Evolutionary conservation across 768 basidiomycete genomes (phyloP).

Genomic region (Rhodotorula sphaerocarpa): DNA sequence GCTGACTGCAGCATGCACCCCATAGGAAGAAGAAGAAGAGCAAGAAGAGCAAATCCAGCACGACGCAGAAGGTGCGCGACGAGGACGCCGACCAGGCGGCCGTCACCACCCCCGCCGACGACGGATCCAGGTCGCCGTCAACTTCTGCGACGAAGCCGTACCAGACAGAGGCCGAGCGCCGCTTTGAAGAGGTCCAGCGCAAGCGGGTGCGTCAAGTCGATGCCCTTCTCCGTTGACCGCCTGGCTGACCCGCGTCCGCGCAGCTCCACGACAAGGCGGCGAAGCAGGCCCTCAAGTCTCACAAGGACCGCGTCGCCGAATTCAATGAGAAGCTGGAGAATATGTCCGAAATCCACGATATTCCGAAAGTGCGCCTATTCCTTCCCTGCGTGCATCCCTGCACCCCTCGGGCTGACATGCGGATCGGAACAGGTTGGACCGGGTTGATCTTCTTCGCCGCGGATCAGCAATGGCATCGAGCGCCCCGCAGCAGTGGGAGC

Average conservation of each 20-base stretch:
- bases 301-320: conserved; percentile 87
- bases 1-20: neutral
- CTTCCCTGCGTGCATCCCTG: no score
- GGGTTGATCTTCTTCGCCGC: no score
- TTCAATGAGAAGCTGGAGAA: conserved; percentile 79
- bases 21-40: conserved; percentile 31
- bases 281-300: conserved; percentile 70
- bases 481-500: no score
- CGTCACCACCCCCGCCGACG: no score
- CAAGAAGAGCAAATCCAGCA: conserved; percentile 35
- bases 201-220: conserved; percentile 54
- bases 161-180: conserved; percentile 62
- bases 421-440: no score
- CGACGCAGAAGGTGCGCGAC: conserved; percentile 16
- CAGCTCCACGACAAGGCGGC: conserved; percentile 68
- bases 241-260: neutral
- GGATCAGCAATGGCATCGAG: no score
- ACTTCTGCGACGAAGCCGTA: conserved; percentile 27
- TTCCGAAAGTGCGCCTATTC: conserved; percentile 63
- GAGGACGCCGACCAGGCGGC: neutral
- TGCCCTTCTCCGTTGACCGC: neutral
- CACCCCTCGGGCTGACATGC: no score
- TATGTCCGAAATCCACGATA: conserved; percentile 87
- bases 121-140: no score
- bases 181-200: conserved; percentile 80